Conservation (phyloP, 495 filamentous ascomycete genomes). For the Trichoderma reesei region DNA sequence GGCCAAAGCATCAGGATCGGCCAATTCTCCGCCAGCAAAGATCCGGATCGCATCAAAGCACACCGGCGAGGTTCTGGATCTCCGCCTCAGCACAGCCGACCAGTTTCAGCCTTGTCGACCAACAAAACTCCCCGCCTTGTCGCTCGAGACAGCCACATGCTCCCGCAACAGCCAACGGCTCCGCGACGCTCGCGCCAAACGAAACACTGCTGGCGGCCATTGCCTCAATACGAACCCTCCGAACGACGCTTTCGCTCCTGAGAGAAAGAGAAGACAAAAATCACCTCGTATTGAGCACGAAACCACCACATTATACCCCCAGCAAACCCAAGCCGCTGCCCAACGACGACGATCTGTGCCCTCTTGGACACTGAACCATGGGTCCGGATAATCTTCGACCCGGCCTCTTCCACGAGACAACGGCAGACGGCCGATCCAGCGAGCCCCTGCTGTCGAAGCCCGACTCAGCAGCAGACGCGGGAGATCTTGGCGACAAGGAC, state of each 20-base stretch:
- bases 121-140: neutral
- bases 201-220: conserved; percentile 8
- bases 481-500: conserved; percentile 38
- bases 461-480: neutral
- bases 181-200: conserved; percentile 5
- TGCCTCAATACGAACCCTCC: conserved; percentile 1
- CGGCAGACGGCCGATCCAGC: conserved; percentile 41
- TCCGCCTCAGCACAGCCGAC: neutral
- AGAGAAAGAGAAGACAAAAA: neutral
- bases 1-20: neutral
- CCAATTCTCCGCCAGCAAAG: neutral
- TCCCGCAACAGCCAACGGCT: neutral
- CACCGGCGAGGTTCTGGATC: neutral
- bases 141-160: conserved; percentile 6
- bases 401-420: conserved; percentile 13
- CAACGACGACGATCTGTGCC: conserved; percentile 21
- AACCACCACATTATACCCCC: neutral
- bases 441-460: conserved; percentile 40
- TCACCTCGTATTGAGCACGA: too few species aligned
- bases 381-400: conserved; percentile 4
- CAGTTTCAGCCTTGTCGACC: neutral
- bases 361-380: conserved; percentile 16
- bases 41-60: neutral
- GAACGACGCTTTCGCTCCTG: conserved; percentile 9
- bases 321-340: neutral